phyloP scores from a whole-genome alignment of 2,329 filamentous ascomycete species.

The Ceratocystis diversiconidia region DNA sequence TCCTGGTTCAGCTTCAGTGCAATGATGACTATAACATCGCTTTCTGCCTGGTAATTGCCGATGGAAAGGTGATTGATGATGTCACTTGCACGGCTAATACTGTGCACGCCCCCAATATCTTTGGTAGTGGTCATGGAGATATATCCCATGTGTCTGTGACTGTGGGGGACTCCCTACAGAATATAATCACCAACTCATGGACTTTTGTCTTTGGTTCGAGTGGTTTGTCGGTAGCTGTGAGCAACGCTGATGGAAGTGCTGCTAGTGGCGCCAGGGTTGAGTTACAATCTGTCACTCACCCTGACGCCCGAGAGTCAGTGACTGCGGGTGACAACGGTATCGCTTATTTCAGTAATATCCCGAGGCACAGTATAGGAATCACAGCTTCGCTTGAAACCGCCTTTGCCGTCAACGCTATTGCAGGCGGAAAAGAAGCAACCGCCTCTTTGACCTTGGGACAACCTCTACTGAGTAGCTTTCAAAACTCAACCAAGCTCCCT shows the following conservation, averaged over 20 bases:
- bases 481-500: neutral
- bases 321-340: slow-evolving; percentile 2
- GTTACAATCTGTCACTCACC: slow-evolving; percentile 1
- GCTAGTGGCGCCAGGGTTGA: slow-evolving; percentile 9
- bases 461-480: neutral
- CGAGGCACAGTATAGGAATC: slow-evolving; percentile 12
- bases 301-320: slow-evolving; percentile 7
- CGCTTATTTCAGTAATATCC: slow-evolving; percentile 9
- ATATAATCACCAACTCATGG: slow-evolving; percentile 11
- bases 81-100: slow-evolving; percentile 9
- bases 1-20: slow-evolving; percentile 7
- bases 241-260: slow-evolving; percentile 3
- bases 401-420: slow-evolving; percentile 8
- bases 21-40: neutral
- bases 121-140: neutral
- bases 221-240: slow-evolving; percentile 5
- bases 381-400: slow-evolving; percentile 8
- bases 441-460: neutral
- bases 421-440: slow-evolving; percentile 9
- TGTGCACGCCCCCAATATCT: slow-evolving; percentile 10
- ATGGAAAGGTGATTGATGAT: neutral
- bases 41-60: slow-evolving; percentile 10
- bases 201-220: slow-evolving; percentile 11
- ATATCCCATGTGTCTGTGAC: slow-evolving; percentile 13
- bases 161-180: slow-evolving; percentile 9